These are phyloP conservation scores for Phytophthora lateralis DNA, from an alignment of 352 stramenopile species.

Conservation along the genomic window DNA sequence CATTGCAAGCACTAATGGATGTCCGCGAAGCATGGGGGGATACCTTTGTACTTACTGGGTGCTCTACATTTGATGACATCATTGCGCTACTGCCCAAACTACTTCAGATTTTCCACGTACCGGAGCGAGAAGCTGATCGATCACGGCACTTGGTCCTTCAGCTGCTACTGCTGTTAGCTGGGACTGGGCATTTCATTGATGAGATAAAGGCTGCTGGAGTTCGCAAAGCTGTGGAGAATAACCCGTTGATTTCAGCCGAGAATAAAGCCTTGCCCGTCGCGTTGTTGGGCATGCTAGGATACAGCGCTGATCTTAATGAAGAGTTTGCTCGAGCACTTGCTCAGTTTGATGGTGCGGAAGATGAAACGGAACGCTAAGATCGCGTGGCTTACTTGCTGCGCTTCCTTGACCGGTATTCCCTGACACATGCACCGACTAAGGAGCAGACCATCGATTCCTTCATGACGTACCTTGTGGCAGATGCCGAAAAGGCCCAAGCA, in stretches of 20 bases:
- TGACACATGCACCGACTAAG: constrained; percentile 56
- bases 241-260: constrained; percentile 47
- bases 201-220: constrained; percentile 60
- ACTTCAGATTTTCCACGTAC: constrained; percentile 44
- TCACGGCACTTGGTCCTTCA: constrained; percentile 55
- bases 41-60: constrained; percentile 33
- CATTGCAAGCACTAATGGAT: constrained; percentile 37
- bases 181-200: constrained; percentile 50
- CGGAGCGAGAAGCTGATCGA: constrained; percentile 22
- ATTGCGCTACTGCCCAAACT: constrained; percentile 38
- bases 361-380: constrained; percentile 33
- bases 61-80: constrained; percentile 23
- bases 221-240: constrained; percentile 63
- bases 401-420: constrained; percentile 68
- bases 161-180: constrained; percentile 60
- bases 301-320: constrained; percentile 70
- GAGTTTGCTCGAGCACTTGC: constrained; percentile 59
- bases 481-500: constrained; percentile 29
- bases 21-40: constrained; percentile 38
- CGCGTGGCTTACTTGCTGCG: constrained; percentile 58
- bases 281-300: constrained; percentile 69
- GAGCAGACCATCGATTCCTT: constrained; percentile 55
- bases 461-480: constrained; percentile 51
- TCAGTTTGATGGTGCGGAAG: constrained; percentile 37
- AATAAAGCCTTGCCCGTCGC: constrained; percentile 67